phyloP scores from a whole-genome alignment of 1,284 basidiomycete species.

The Puccinia brachypodii region DNA sequence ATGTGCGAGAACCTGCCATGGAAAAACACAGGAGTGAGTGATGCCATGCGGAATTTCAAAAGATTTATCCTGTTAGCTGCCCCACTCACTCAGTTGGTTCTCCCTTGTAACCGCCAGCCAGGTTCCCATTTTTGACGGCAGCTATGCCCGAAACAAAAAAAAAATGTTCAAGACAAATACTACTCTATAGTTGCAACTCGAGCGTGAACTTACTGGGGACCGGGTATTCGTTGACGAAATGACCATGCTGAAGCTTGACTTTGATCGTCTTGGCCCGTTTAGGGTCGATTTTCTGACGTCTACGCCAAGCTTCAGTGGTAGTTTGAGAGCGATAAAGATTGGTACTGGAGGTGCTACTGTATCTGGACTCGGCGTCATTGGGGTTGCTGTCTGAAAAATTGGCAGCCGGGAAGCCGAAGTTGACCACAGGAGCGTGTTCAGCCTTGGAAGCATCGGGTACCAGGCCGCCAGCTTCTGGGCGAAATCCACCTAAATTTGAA shows the following conservation, averaged over 20 bases:
- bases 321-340: conserved; percentile 46
- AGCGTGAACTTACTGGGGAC: conserved; percentile 30
- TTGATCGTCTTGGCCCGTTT: conserved; percentile 48
- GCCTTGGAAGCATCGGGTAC: neutral
- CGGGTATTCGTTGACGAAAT: conserved; percentile 47
- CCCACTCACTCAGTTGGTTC: conserved; percentile 34
- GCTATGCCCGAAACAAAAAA: conserved; percentile 15
- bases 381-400: conserved; percentile 10
- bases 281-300: conserved; percentile 41
- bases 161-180: neutral
- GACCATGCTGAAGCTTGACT: conserved; percentile 47
- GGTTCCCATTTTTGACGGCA: conserved; percentile 46
- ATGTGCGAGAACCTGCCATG: conserved; percentile 43
- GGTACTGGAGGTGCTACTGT: conserved; percentile 14
- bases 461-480: conserved; percentile 24
- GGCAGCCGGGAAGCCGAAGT: conserved; percentile 33
- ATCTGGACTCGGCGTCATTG: neutral
- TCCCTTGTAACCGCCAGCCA: conserved; percentile 38
- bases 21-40: neutral
- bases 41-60: neutral
- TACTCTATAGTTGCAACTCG: neutral
- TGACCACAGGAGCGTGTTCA: conserved; percentile 7
- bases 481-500: conserved; percentile 28
- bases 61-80: neutral
- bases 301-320: conserved; percentile 47